Base-by-base conservation (phyloP, 192 early-diverging fungal genomes). In the Coemansia sp. region DNA sequence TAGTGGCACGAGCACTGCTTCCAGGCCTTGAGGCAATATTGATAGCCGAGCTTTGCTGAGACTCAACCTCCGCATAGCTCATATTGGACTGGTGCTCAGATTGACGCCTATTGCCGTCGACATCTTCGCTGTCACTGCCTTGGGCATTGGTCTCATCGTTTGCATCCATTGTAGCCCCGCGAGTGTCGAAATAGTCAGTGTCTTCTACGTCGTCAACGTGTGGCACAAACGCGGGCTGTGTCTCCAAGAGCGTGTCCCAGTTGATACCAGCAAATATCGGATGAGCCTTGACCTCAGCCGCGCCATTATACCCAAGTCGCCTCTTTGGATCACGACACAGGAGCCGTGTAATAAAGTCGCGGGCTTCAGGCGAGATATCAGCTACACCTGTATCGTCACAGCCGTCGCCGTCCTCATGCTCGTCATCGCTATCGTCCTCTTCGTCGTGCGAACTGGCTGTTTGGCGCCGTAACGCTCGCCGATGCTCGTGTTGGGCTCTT, bases 171-270 rank as follows among this genome's bases (percentile, higher is more conserved):
- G 76, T 86, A 13, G 88, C 93, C 4, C 96, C 96, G 10, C 96
- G 85, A 17, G 89, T 73, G 75, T 98, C 96, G 89, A 99, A 99
- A 70, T 98, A 98, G 32, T 91, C 88, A 0, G 96, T 98, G 66
- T 98, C 96, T 53, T 94, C 94, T 1, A 84, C 77, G 63, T 86
- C 80, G 19, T 87, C 89, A 5, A 89, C 75, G 42, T 91, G 88
- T 0, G 97, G 97, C 30, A 90, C 86, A 82, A 99, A 99, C 2
- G 87, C 85, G 2, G 95, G 92, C 53, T 89, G 78, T 37, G 81
- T 79, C 16, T 86, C 85, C 28, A 86, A 70, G 37, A 92, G 71
- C 40, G 85, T 84, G 32, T 82, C 64, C 91, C 91, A 92, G 73
- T 90, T 75, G 55, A 90, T 64, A 0, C 62, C 75, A 19, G 21